Conservation (phyloP, 1,139 yeast species). For the Maudiozyma humilis region DNA sequence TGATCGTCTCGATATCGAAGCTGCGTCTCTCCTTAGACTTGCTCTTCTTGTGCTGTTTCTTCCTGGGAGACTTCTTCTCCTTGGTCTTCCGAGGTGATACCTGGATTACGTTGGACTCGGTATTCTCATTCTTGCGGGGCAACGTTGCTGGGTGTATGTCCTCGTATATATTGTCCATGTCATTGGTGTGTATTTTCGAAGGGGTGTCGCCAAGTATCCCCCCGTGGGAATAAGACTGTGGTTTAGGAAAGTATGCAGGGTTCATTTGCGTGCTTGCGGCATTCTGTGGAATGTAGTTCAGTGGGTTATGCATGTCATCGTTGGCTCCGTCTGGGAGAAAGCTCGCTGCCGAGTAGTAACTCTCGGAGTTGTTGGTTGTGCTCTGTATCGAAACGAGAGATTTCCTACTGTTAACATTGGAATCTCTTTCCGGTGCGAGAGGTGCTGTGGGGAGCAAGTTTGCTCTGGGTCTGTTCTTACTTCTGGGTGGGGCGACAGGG, state of each 20-base stretch:
- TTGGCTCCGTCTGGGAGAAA: background rate
- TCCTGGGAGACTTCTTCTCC: background rate
- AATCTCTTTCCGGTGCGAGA: background rate
- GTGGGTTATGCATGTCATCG: background rate
- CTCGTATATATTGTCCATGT: background rate
- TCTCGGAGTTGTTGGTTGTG: slow-evolving; percentile 10
- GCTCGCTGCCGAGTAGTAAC: slow-evolving; percentile 9
- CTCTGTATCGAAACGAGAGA: slow-evolving; percentile 6
- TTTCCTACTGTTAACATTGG: slow-evolving; percentile 5
- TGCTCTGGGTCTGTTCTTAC: slow-evolving; percentile 27
- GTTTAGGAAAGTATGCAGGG: background rate
- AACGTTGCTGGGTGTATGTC: slow-evolving; percentile 1
- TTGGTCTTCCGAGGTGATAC: background rate
- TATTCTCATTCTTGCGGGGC: background rate
- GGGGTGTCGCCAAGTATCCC: slow-evolving; percentile 1
- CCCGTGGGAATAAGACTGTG: background rate
- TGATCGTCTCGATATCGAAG: slow-evolving; percentile 51
- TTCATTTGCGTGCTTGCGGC: background rate
- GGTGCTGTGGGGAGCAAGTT: slow-evolving; percentile 1
- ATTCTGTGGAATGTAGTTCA: background rate
- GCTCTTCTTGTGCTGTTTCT: slow-evolving; percentile 7
- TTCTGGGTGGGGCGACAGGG: slow-evolving; percentile 29
- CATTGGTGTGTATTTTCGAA: background rate
- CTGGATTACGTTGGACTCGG: slow-evolving; percentile 1
- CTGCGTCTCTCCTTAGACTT: slow-evolving; percentile 36